Evolutionary conservation across 768 basidiomycete genomes (phyloP).

Genomic region (Rhizopogon vinicolor): DNA sequence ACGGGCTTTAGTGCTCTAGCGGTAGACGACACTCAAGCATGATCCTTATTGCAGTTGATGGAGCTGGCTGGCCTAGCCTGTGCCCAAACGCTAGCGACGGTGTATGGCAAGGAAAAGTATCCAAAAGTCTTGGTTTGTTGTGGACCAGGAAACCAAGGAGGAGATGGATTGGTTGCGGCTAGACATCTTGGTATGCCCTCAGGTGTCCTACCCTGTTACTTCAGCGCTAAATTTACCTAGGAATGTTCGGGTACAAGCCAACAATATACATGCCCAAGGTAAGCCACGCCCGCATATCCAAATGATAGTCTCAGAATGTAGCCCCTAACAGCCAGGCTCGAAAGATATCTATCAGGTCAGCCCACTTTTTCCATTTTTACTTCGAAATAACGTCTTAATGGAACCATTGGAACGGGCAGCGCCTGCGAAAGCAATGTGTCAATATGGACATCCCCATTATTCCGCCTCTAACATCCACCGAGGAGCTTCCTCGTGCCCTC

Average conservation of each 20-base stretch:
- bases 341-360: slow-evolving; percentile 88
- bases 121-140: slow-evolving; percentile 89
- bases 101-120: slow-evolving; percentile 65
- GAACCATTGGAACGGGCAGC: slow-evolving; percentile 48
- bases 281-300: background rate
- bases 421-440: slow-evolving; percentile 79
- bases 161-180: slow-evolving; percentile 95
- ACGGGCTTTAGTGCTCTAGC: slow-evolving; percentile 3
- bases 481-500: slow-evolving; percentile 46
- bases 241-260: slow-evolving; percentile 89
- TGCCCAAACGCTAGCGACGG: slow-evolving; percentile 80
- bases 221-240: slow-evolving; percentile 30
- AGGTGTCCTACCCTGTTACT: background rate
- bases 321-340: slow-evolving; percentile 63
- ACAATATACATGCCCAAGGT: slow-evolving; percentile 95
- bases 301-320: background rate
- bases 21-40: background rate
- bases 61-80: slow-evolving; percentile 94
- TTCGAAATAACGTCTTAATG: background rate
- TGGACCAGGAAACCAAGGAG: slow-evolving; percentile 96
- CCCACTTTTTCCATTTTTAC: background rate
- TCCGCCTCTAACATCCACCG: slow-evolving; percentile 40
- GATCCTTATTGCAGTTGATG: slow-evolving; percentile 62
- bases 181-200: slow-evolving; percentile 73
- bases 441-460: slow-evolving; percentile 85